A percentile compares a stretch with the other conserved stretches of the same genome.
Evolutionary conservation across 176 grass and related monocot species (phyloP).

Genomic region (Phyllostachys edulis): DNA sequence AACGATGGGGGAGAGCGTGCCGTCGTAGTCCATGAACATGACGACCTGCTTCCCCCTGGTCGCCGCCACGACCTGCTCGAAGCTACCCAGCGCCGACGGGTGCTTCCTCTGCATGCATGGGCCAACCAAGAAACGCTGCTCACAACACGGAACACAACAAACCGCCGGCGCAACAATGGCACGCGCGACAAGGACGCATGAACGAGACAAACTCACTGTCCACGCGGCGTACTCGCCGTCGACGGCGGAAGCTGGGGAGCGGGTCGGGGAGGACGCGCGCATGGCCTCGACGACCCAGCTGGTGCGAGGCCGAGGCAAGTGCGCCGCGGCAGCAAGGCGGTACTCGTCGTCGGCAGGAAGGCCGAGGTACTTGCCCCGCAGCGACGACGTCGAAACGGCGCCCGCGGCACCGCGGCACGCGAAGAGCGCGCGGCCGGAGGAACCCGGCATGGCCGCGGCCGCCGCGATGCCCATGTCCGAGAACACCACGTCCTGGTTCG

Average conservation of each 20-base stretch:
- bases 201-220: constrained; percentile 47
- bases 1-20: constrained; percentile 96
- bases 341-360: constrained; percentile 11
- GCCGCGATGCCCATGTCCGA: constrained; percentile 66
- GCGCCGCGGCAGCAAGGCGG: background rate
- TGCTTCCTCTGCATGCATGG: constrained; percentile 54
- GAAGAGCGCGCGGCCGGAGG: constrained; percentile 30
- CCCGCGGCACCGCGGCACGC: constrained; percentile 36
- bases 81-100: constrained; percentile 75
- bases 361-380: constrained; percentile 26
- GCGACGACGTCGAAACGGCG: background rate
- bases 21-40: constrained; percentile 96
- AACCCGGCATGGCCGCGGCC: constrained; percentile 33
- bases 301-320: constrained; percentile 15
- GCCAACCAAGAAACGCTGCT: background rate
- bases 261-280: constrained; percentile 75
- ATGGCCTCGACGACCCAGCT: constrained; percentile 71
- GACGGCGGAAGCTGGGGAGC: constrained; percentile 29
- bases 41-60: constrained; percentile 68
- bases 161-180: background rate
- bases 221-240: constrained; percentile 46
- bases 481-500: constrained; percentile 79
- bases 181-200: background rate
- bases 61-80: constrained; percentile 65
- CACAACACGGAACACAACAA: background rate